A percentile compares a stretch with the other conserved stretches of the same genome.
Conservation (phyloP, 495 filamentous ascomycete genomes). For the Penicillium bialowiezense region DNA sequence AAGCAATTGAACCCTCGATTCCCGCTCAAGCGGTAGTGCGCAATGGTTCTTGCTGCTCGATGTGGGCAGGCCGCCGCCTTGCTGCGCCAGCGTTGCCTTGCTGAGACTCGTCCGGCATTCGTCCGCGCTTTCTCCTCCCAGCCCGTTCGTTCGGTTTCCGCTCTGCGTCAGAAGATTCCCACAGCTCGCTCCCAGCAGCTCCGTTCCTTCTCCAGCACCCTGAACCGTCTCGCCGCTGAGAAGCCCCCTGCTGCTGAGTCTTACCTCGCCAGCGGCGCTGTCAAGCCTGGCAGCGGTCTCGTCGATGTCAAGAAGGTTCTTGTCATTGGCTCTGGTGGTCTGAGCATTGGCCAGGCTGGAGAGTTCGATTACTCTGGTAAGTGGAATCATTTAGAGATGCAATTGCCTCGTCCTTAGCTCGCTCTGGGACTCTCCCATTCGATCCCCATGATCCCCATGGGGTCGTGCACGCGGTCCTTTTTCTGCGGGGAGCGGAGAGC, state of each 20-base stretch:
- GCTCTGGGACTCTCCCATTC: neutral
- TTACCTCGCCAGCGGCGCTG: conserved; percentile 80
- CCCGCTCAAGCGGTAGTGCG: conserved; percentile 27
- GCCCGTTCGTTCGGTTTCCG: conserved; percentile 33
- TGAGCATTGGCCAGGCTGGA: conserved; percentile 95
- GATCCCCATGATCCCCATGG: neutral
- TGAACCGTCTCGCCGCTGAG: conserved; percentile 47
- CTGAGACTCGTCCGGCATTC: conserved; percentile 40
- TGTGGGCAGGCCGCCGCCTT: conserved; percentile 47
- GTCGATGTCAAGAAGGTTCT: conserved; percentile 96
- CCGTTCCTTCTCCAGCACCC: conserved; percentile 43
- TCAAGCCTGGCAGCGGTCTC: conserved; percentile 66
- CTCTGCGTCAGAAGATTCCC: conserved; percentile 39
- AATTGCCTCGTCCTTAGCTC: neutral
- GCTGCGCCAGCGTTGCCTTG: conserved; percentile 45
- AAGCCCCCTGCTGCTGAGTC: conserved; percentile 79
- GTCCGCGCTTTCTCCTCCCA: conserved; percentile 43
- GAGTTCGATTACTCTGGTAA: conserved; percentile 98
- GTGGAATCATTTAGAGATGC: conserved; percentile 11
- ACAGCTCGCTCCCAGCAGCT: conserved; percentile 43
- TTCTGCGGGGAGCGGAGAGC: conserved; percentile 9
- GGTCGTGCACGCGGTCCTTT: conserved; percentile 4
- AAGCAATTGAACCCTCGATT: conserved; percentile 24
- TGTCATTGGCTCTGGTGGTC: conserved; percentile 86
- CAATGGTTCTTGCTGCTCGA: conserved; percentile 52